Conservation (phyloP, 2,329 filamentous ascomycete species). For the Ophiostoma novo-ulmi region DNA sequence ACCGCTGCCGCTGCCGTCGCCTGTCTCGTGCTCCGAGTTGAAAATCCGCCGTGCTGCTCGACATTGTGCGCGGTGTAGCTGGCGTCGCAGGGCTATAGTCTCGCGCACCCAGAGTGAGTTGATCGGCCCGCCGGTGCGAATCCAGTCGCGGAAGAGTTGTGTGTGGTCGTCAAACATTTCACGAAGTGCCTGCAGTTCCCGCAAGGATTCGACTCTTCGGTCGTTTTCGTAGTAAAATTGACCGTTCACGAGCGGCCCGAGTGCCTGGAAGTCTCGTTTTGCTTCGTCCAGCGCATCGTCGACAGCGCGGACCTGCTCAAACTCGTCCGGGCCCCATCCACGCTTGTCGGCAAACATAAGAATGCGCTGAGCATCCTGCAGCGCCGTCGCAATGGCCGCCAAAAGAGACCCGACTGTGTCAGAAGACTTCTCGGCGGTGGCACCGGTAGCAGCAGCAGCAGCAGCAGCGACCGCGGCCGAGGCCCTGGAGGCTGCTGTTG, state of each 20-base stretch:
- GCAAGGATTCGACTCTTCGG: slow-evolving; percentile 51
- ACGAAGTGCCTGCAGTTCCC: slow-evolving; percentile 45
- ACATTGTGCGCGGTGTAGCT: slow-evolving; percentile 55
- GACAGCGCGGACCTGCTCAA: slow-evolving; percentile 53
- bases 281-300: slow-evolving; percentile 54
- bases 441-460: slow-evolving; percentile 7
- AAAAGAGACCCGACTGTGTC: slow-evolving; percentile 56
- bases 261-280: slow-evolving; percentile 56
- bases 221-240: slow-evolving; percentile 56
- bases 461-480: slow-evolving; percentile 25
- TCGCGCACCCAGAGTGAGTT: slow-evolving; percentile 53
- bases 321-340: slow-evolving; percentile 55
- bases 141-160: slow-evolving; percentile 51
- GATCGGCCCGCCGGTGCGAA: slow-evolving; percentile 50
- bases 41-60: slow-evolving; percentile 54
- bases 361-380: slow-evolving; percentile 50
- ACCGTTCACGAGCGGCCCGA: slow-evolving; percentile 51
- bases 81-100: slow-evolving; percentile 44
- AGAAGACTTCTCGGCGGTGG: slow-evolving; percentile 17
- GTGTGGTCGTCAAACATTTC: slow-evolving; percentile 45
- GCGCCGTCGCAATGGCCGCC: slow-evolving; percentile 51
- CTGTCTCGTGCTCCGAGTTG: slow-evolving; percentile 43
- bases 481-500: slow-evolving; percentile 19
- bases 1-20: slow-evolving; percentile 30
- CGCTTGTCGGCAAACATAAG: slow-evolving; percentile 54